Base-by-base conservation (phyloP, 257 asterid genomes). In the Paulownia fortunei region DNA sequence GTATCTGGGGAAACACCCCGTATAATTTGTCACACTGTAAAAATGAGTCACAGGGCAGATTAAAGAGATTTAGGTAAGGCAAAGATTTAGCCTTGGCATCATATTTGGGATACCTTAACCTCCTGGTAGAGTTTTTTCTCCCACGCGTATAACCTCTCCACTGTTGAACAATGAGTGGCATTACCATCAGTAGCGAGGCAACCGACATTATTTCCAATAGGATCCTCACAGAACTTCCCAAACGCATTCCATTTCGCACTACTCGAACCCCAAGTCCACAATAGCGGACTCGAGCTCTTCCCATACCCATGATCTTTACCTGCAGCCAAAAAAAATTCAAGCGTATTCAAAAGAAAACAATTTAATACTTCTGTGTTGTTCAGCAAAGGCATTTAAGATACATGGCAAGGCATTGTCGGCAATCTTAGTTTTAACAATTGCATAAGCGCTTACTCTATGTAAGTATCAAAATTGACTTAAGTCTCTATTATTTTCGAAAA, bases 71-170 rank as follows among this genome's bases (percentile, higher is more conserved):
- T 58, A 42, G 39, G 27, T 36, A 3, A 62, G 51, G 26, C 5
- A 59, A 71, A 69, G 74, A 49, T 32, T 51, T 39, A 61, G 34
- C n/a, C 23, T 64, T 24, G 18, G 18, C 47, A 72, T 9, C 18
- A 12, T 37, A 27, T 34, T 63, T 3, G 16, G n/a, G 11, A 67
- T 91, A 96, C 99, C 99, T 89, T 96, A 76, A 93, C 99, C 83
- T 93, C 99, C 78, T 79, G 88, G 78, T 85, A 96, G 73, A 96
- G 95, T 76, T 90, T 93, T 82, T 92, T 92, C 84, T 96, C 99
- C 99, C 98, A 93, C 32, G 94, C 91, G 69, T 89, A 87, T 65
- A 96, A 69, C 79, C 97, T 93, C 79, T 93, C 96, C 21, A 93
- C 92, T 0, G 99, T 96, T 1, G 98, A 93, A 84, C 94, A 80